Evolutionary conservation across 78 protist species (phyloP).

Genomic region (Blattamonas nauphoetae): DNA sequence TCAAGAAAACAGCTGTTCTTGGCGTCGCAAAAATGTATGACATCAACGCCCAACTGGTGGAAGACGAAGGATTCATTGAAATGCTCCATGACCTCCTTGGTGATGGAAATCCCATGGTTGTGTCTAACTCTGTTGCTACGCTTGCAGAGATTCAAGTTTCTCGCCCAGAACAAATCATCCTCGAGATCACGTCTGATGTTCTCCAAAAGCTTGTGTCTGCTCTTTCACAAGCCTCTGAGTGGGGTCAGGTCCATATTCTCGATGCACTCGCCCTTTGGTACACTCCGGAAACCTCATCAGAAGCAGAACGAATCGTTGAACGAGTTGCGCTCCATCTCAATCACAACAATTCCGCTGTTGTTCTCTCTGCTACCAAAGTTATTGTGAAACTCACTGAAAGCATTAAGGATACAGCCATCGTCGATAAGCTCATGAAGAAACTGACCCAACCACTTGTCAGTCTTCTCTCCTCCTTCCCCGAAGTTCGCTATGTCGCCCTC

Average conservation of each 20-base stretch:
- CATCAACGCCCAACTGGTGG: background rate
- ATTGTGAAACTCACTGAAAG: constrained; percentile 52
- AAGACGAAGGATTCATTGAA: background rate
- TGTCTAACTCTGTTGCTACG: background rate
- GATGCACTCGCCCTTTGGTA: constrained; percentile 80
- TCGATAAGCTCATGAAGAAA: constrained; percentile 32
- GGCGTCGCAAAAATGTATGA: constrained; percentile 3
- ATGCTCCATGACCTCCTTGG: background rate
- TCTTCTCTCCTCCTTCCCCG: constrained; percentile 75
- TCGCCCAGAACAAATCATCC: too few relatives aligned
- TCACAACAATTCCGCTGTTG: constrained; percentile 95
- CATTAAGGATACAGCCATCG: constrained; percentile 21
- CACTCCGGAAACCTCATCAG: constrained; percentile 31
- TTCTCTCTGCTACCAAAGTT: constrained; percentile 76
- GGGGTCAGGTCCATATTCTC: constrained; percentile 93
- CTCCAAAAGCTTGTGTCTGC: too few relatives aligned
- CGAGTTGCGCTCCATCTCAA: constrained; percentile 91
- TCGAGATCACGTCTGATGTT: too few relatives aligned
- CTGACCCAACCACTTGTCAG: constrained; percentile 86
- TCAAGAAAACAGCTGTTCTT: background rate
- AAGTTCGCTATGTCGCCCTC: constrained; percentile 94
- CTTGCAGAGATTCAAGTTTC: background rate
- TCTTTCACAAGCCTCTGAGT: too few relatives aligned
- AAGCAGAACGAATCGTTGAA: constrained; percentile 79
- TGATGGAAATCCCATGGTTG: constrained; percentile 1